Conservation (phyloP, 495 filamentous ascomycete species). For the Parachaetomium inaequale region DNA sequence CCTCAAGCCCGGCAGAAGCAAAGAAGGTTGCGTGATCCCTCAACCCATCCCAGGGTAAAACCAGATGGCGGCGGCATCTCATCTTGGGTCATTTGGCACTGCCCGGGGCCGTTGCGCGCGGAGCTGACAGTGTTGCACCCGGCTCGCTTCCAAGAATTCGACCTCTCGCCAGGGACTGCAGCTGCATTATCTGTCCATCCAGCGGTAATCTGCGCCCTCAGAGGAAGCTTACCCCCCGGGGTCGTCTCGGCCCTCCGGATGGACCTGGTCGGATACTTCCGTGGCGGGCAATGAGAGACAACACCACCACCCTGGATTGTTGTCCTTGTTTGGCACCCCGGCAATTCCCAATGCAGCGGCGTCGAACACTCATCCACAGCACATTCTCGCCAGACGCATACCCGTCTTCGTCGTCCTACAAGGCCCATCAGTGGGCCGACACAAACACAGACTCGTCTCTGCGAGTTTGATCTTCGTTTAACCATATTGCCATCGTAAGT, state of each 20-base stretch:
- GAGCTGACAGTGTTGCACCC: slow-evolving; percentile 15
- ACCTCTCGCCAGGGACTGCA: not conserved
- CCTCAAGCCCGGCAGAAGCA: not conserved
- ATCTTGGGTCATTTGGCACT: not conserved
- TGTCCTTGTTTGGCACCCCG: not conserved
- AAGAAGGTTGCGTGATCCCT: not conserved
- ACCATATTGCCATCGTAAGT: slow-evolving; percentile 39
- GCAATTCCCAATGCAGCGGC: slow-evolving; percentile 10
- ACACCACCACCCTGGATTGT: not conserved
- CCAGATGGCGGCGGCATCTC: not conserved
- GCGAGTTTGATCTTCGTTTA: slow-evolving; percentile 48
- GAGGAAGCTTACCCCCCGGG: slow-evolving; percentile 6
- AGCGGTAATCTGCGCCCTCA: not conserved
- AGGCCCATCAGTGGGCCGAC: slow-evolving; percentile 20
- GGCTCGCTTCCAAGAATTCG: slow-evolving; percentile 23
- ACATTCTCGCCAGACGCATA: not conserved
- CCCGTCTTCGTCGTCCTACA: not conserved
- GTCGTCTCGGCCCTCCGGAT: slow-evolving; percentile 32
- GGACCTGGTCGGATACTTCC: slow-evolving; percentile 17
- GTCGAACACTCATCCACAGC: not conserved
- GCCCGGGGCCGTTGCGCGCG: not conserved
- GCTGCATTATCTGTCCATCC: not conserved
- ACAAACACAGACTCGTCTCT: slow-evolving; percentile 18
- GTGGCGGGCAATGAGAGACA: slow-evolving; percentile 19
- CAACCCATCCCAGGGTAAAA: not conserved